Evolutionary conservation across 2,329 filamentous ascomycete genomes (phyloP).

Genomic region (Fusarium abutilonis): DNA sequence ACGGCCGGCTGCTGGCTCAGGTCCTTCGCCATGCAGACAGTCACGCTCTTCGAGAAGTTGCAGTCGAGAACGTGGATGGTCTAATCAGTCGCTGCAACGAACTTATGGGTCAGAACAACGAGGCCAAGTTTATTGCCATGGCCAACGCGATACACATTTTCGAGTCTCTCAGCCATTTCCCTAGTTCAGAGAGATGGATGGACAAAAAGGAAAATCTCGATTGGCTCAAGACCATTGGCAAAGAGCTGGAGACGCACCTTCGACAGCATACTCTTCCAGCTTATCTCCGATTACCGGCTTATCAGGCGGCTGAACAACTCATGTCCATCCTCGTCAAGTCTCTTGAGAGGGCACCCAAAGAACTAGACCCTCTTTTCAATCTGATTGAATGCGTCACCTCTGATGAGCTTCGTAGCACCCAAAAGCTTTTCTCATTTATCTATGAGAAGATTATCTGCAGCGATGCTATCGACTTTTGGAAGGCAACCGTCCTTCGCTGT

Average conservation of each 20-base stretch:
- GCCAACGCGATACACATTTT: constrained; percentile 91
- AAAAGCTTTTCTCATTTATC: constrained; percentile 81
- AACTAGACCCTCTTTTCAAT: constrained; percentile 84
- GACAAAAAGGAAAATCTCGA: constrained; percentile 68
- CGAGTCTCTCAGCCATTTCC: constrained; percentile 77
- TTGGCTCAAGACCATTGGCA: constrained; percentile 74
- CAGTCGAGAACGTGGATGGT: constrained; percentile 76
- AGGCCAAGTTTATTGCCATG: constrained; percentile 73
- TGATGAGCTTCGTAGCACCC: constrained; percentile 81
- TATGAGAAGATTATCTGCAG: constrained; percentile 86
- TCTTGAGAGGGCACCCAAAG: constrained; percentile 76
- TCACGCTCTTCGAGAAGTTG: constrained; percentile 75
- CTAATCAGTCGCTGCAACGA: constrained; percentile 76
- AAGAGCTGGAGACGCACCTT: constrained; percentile 80
- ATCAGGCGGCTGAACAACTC: constrained; percentile 88
- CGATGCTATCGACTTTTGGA: constrained; percentile 87
- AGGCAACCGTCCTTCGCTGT: constrained; percentile 81
- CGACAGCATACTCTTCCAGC: constrained; percentile 75
- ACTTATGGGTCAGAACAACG: constrained; percentile 70
- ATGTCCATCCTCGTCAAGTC: constrained; percentile 87
- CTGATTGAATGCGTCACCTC: constrained; percentile 85
- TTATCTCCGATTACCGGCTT: constrained; percentile 80
- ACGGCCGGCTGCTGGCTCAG: constrained; percentile 91
- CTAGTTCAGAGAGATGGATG: constrained; percentile 75
- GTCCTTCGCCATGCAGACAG: constrained; percentile 81